phyloP scores from a whole-genome alignment of 2,329 filamentous ascomycete species.

The Aspergillus uvarum region DNA sequence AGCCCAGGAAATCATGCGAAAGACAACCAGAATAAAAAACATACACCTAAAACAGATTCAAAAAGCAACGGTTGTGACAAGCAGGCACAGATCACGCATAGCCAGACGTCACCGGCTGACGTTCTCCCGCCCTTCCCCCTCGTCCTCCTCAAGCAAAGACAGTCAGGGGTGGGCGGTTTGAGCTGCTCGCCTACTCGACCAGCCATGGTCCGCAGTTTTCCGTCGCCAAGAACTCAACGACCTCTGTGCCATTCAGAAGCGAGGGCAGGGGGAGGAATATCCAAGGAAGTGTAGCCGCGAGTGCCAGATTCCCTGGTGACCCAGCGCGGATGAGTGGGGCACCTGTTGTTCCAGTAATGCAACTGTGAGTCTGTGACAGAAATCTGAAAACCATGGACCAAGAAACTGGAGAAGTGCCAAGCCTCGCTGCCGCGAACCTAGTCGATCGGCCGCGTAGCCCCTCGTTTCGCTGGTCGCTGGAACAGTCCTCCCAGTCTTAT shows the following conservation, averaged over 20 bases:
- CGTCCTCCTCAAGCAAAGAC: neutral
- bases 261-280: neutral
- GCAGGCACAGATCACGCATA: neutral
- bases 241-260: constrained; percentile 6
- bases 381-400: constrained; percentile 1
- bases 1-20: neutral
- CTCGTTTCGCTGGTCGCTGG: constrained; percentile 17
- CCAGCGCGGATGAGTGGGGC: constrained; percentile 1
- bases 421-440: constrained; percentile 14
- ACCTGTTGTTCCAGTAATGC: neutral
- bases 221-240: constrained; percentile 5
- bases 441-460: constrained; percentile 22
- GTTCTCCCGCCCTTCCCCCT: constrained; percentile 14
- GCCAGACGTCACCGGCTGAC: neutral
- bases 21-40: neutral
- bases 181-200: neutral
- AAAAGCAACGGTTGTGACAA: neutral
- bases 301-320: constrained; percentile 3
- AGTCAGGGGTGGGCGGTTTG: neutral
- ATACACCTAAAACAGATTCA: neutral
- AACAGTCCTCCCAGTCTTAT: constrained; percentile 5
- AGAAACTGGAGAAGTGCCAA: constrained; percentile 23
- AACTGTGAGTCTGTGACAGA: neutral
- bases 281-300: constrained; percentile 1
- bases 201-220: neutral